Evolutionary conservation across 1,139 yeast genomes (phyloP).

Genomic region (Protomyces inouyei): DNA sequence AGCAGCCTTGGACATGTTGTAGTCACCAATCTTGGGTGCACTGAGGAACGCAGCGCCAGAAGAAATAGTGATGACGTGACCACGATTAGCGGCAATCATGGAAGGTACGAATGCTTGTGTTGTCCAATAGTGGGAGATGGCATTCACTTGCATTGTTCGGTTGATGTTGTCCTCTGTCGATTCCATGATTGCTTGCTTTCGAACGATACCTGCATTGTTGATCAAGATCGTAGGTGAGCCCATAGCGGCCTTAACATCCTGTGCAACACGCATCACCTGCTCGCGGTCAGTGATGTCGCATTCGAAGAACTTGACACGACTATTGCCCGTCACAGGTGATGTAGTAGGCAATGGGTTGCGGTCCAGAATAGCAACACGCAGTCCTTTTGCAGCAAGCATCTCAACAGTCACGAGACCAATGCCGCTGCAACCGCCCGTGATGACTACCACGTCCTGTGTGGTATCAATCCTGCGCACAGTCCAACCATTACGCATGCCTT

Average conservation of each 20-base stretch:
- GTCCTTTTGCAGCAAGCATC: constrained; percentile 20
- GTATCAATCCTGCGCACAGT: constrained; percentile 3
- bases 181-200: constrained; percentile 44
- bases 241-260: constrained; percentile 38
- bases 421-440: constrained; percentile 70
- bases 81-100: constrained; percentile 36
- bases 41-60: constrained; percentile 68
- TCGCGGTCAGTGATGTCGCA: constrained; percentile 52
- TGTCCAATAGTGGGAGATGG: constrained; percentile 53
- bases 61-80: constrained; percentile 60
- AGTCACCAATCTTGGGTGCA: constrained; percentile 52
- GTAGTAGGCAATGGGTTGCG: constrained; percentile 40
- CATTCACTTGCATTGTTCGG: constrained; percentile 51
- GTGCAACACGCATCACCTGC: constrained; percentile 39
- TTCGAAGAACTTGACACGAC: constrained; percentile 38
- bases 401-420: constrained; percentile 45
- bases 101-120: constrained; percentile 45
- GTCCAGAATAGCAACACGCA: constrained; percentile 50
- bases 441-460: constrained; percentile 50
- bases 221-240: constrained; percentile 52
- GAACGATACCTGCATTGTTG: constrained; percentile 73
- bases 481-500: constrained; percentile 3
- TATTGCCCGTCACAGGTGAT: constrained; percentile 33
- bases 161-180: constrained; percentile 37
- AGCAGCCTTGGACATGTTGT: constrained; percentile 21